Evolutionary conservation across 495 filamentous ascomycete genomes (phyloP), one percentile per base, ranked within the genome.

Genomic region (Hypoxylon subgilvum): DNA sequence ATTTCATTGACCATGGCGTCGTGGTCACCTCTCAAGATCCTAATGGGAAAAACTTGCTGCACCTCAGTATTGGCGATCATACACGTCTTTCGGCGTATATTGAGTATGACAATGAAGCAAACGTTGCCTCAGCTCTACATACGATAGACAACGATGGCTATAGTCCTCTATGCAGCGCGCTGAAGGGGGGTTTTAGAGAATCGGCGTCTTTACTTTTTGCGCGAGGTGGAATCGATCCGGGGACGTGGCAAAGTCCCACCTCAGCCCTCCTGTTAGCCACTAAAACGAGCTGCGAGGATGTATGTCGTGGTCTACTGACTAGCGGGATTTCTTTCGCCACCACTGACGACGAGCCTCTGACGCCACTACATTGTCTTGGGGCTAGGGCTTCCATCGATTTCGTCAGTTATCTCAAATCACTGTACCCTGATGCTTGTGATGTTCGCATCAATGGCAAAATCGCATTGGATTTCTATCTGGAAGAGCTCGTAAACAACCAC

Each of bases 121-220:
- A 41, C 23, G 7, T 41, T 23, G 7, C 9, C 1, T 12, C 0
- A 16, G 47, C 47, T 12, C 25, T 51, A 21, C 30, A 35, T 16
- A 41, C 10, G 23, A 9, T 32, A 21, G 47, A 51, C 16, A 0
- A 32, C 4, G 47, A 51, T 1, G 47, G 47, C 0, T 41, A 31
- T 22, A 51, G 35, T 13, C 47, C 47, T 1, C 14, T 51, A 4
- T 51, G 22, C 4, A 31, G 2, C 30, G 47, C 47, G n/a, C 19
- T 50, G 12, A 41, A 14, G 13, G 1, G 41, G 14, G 13, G 36
- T 10, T 2, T 0, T 40, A 7, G 1, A 4, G 8, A 13, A 22
- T 51, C 47, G n/a, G 47, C 25, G 16, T 41, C 47, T 41, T 22
- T 51, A 17, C 35, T 51, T 25, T 51, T 41, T 4, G 9, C 21